Evolutionary conservation across 441 rosid species (phyloP), one percentile per base, ranked within the genome.

Genomic region (Adansonia grandidieri): DNA sequence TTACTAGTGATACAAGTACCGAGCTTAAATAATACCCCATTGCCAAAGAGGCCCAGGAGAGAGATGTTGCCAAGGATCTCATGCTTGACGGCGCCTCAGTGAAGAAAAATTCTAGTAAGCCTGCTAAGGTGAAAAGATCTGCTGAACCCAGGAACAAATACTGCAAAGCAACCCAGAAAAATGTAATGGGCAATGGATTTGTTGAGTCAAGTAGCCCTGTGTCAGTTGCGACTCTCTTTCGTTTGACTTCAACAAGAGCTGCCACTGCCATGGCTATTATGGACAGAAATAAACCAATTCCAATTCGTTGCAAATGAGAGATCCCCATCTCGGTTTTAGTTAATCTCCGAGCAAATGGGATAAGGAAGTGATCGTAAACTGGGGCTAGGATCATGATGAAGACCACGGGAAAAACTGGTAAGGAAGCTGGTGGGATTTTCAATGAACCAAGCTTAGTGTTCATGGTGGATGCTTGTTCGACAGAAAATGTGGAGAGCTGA

Each of bases 31-130:
- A 96, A 81, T 90, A 96, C 37, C 99, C 98, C 89, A 92, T 79
- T 1, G 99, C 98, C 82, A 96, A 77, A 0, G 98, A 96, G 0
- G 92, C 97, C 91, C 92, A 96, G 0, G 95, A 93, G 32, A 96
- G 95, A 3, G 98, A 88, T 6, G 97, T 96, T 0, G 99, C 98
- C 77, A 96, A 83, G 3, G 99, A 93, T 80, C 96, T 90, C 97
- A 92, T 92, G 75, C 91, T 86, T 0, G 87, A 5, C 0, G 98
- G 97, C 40, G 98, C 98, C 82, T 95, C 99, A 1, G 96, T 88
- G 87, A 95, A 95, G 92, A 93, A 95, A 82, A 87, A 93, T 81
- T 95, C 99, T 11, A 95, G 65, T 72, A 95, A 68, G 0, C 99
- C 99, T 5, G 97, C 98, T 77, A 95, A 82, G 28, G 96, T 89